These are phyloP conservation scores for Camillea tinctor DNA, from an alignment of 2,329 filamentous ascomycete species.

Conservation along the genomic window DNA sequence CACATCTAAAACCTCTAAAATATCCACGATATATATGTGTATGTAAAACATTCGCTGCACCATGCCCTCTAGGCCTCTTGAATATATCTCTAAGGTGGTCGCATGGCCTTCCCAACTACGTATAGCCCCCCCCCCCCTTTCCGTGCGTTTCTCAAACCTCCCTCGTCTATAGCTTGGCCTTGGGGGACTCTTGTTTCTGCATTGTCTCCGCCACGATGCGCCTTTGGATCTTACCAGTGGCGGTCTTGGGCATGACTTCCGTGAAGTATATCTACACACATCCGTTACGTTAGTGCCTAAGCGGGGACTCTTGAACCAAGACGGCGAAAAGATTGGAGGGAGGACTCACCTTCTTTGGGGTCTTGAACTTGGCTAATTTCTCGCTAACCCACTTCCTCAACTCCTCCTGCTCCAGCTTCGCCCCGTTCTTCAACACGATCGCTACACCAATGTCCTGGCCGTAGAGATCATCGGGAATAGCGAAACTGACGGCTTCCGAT, in stretches of 20 bases:
- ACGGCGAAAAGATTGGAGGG: not conserved
- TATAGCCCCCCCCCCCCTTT: not conserved
- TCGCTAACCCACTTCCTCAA: slow-evolving; percentile 68
- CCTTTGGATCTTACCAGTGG: slow-evolving; percentile 86
- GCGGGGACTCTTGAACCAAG: not conserved
- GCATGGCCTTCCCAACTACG: not conserved
- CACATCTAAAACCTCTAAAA: not conserved
- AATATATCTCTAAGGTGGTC: not conserved
- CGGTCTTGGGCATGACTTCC: slow-evolving; percentile 83
- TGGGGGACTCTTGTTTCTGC: slow-evolving; percentile 63
- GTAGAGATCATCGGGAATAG: slow-evolving; percentile 77
- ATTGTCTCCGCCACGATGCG: slow-evolving; percentile 84
- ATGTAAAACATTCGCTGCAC: not conserved
- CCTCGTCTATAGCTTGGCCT: slow-evolving; percentile 50
- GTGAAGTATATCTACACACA: slow-evolving; percentile 69
- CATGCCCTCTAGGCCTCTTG: no score
- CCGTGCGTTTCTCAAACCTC: slow-evolving; percentile 5
- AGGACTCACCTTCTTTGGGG: slow-evolving; percentile 70
- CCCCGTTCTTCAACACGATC: slow-evolving; percentile 68
- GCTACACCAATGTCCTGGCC: slow-evolving; percentile 80
- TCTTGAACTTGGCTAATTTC: slow-evolving; percentile 78
- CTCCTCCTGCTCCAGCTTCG: slow-evolving; percentile 55
- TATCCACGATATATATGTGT: not conserved
- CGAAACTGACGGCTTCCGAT: slow-evolving; percentile 79
- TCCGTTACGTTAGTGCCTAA: slow-evolving; percentile 13